Evolutionary conservation across 495 filamentous ascomycete genomes (phyloP).

Genomic region (Parachaetomium inaequale): DNA sequence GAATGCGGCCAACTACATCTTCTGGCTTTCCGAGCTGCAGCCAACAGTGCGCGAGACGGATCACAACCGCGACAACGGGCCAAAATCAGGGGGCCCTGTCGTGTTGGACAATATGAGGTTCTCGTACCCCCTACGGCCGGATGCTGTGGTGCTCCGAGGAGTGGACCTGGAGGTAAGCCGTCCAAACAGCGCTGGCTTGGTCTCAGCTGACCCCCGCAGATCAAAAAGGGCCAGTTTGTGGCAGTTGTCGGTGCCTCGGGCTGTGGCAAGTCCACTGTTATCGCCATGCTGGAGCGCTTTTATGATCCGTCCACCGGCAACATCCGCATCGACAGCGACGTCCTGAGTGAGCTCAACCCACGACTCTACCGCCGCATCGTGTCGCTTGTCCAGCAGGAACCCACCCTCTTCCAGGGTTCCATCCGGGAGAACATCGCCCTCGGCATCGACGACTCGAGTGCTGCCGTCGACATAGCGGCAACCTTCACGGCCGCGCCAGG

Average conservation of each 20-base stretch:
- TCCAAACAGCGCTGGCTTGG: background rate
- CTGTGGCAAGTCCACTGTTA: conserved; percentile 31
- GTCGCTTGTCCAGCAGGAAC: conserved; percentile 29
- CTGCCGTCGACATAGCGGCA: conserved; percentile 19
- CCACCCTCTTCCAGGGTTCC: conserved; percentile 49
- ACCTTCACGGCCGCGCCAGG: conserved; percentile 28
- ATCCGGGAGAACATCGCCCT: conserved; percentile 58
- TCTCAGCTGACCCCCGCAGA: conserved; percentile 33
- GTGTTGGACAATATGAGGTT: conserved; percentile 55
- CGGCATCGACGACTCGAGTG: conserved; percentile 34
- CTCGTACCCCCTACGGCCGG: conserved; percentile 55
- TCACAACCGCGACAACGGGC: conserved; percentile 36
- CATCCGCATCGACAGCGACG: conserved; percentile 47
- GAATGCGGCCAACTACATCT: conserved; percentile 46
- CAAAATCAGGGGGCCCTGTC: conserved; percentile 36
- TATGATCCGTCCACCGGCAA: conserved; percentile 55
- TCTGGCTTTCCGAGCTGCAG: conserved; percentile 38
- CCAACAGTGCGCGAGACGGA: conserved; percentile 37
- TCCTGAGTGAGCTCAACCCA: conserved; percentile 38
- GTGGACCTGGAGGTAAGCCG: conserved; percentile 38
- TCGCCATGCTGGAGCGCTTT: conserved; percentile 60
- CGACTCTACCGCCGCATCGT: conserved; percentile 42
- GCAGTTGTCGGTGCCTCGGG: conserved; percentile 56
- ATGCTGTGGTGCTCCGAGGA: conserved; percentile 47
- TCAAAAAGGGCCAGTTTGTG: conserved; percentile 64